These are phyloP conservation scores for Globisporangium middletonii DNA, from an alignment of 352 stramenopile species.

Conservation along the genomic window DNA sequence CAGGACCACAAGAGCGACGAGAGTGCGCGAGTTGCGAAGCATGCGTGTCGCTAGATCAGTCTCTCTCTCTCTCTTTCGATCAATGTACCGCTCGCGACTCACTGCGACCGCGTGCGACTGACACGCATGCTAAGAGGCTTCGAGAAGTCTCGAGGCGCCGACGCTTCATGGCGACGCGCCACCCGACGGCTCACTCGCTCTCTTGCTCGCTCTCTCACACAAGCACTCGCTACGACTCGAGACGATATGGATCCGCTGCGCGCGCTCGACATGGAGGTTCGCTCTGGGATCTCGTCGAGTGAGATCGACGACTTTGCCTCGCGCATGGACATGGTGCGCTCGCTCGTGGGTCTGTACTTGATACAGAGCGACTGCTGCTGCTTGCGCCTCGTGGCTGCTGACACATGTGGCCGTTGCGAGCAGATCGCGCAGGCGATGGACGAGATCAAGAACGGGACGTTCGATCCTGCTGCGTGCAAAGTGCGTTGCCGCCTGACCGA, in stretches of 20 bases:
- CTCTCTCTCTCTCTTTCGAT: too few species aligned
- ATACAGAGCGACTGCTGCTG: not conserved
- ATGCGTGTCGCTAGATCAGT: too few species aligned
- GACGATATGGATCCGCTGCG: constrained; percentile 59
- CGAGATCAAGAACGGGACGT: constrained; percentile 76
- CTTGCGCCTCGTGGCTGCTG: too few species aligned
- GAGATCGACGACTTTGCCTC: constrained; percentile 66
- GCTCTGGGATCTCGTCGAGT: constrained; percentile 50
- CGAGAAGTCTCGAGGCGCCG: too few species aligned
- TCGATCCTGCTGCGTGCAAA: constrained; percentile 67
- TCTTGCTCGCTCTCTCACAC: not conserved
- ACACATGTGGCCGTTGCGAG: too few species aligned
- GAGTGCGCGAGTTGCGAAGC: too few species aligned
- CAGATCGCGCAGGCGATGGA: constrained; percentile 72
- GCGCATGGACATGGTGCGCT: constrained; percentile 62
- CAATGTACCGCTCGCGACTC: too few species aligned
- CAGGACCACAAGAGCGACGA: too few species aligned
- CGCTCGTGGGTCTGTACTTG: not conserved
- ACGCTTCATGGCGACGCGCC: not conserved
- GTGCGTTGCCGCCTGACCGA: constrained; percentile 12
- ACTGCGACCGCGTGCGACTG: too few species aligned
- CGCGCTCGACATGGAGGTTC: constrained; percentile 65
- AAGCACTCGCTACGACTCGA: not conserved
- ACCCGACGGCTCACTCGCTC: not conserved
- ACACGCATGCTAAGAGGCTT: too few species aligned